Evolutionary conservation across 2,329 filamentous ascomycete species (phyloP), one percentile per base, ranked within the genome.

Genomic region (Aspergillus quadricinctus): DNA sequence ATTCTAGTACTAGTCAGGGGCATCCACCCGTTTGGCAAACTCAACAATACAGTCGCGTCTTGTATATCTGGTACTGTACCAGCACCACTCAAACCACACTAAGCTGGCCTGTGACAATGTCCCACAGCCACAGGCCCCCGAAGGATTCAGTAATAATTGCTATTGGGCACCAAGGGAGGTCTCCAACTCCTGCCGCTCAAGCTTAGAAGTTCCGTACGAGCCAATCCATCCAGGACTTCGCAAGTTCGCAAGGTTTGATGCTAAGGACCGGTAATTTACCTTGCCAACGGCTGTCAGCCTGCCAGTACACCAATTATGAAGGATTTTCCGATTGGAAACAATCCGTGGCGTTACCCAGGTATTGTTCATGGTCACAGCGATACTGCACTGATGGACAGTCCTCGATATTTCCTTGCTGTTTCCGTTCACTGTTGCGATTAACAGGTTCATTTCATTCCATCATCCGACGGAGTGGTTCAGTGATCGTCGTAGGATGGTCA

Each of bases 1-100:
- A 3, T 25, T 23, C 14, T 27, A 25, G 43, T 46, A 21, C 48
- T 61, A 61, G 60, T 60, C 55, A 61, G 60, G 60, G 60, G 60
- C 53, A 61, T 49, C 51, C 40, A 57, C 46, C 35, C 6, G 27
- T 19, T 23, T 27, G 52, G 23, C 29, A 43, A 28, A 27, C 40
- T 55, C 37, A 27, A 46, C 19, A 23, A 23, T 46, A 23, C 23
- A 14, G 8, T 14, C 2, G 3, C 10, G 41, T 45, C 41, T 10
- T 45, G 8, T 23, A 23, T 45, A 19, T 23, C 9, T 23, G 31
- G 31, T 35, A 35, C 11, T 23, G 31, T 37, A 17, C 19, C 19
- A 43, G 19, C 7, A 43, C 10, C 1, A 37, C 31, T 17, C 31
- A 17, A 37, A 37, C 31, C 31, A 17, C 31, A 37, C 31, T 37